Conservation (phyloP, 768 basidiomycete species). For the Lactarius evosmus region DNA sequence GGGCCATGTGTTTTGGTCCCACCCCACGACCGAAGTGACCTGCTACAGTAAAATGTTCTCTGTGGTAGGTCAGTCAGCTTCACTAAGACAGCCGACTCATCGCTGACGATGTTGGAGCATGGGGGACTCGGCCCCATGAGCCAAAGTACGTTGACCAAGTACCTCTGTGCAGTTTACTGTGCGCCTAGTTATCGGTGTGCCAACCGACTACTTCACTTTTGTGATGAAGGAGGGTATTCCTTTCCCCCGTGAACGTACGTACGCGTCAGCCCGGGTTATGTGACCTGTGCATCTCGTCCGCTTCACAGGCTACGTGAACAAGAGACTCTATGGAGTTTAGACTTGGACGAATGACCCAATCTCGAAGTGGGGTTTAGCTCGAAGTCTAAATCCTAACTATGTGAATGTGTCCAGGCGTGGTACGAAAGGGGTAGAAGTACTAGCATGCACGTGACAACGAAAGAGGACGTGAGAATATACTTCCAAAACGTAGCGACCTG, state of each 20-base stretch:
- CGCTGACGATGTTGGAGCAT: slow-evolving; percentile 47
- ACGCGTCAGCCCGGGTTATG: not conserved
- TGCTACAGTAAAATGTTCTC: slow-evolving; percentile 83
- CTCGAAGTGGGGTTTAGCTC: slow-evolving; percentile 43
- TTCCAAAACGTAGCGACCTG: not conserved
- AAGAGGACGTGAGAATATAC: slow-evolving; percentile 31
- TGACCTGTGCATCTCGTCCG: slow-evolving; percentile 23
- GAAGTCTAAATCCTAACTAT: not conserved
- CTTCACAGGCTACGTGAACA: slow-evolving; percentile 64
- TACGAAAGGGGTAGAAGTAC: slow-evolving; percentile 36
- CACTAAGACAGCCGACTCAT: not conserved
- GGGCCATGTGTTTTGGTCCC: slow-evolving; percentile 66
- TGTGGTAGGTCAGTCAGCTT: slow-evolving; percentile 49
- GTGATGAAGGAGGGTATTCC: slow-evolving; percentile 64
- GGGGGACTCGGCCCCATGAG: slow-evolving; percentile 85
- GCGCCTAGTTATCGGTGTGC: slow-evolving; percentile 4
- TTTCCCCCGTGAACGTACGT: slow-evolving; percentile 62
- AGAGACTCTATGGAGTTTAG: slow-evolving; percentile 73
- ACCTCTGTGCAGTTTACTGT: not conserved
- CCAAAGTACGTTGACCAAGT: slow-evolving; percentile 39
- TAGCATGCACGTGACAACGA: not conserved
- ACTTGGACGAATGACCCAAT: slow-evolving; percentile 61
- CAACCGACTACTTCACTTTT: slow-evolving; percentile 68
- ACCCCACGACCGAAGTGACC: slow-evolving; percentile 48
- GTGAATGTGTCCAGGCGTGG: slow-evolving; percentile 37